Base-by-base conservation (phyloP, 2,329 filamentous ascomycete genomes). In the Ambrosiella xylebori region DNA sequence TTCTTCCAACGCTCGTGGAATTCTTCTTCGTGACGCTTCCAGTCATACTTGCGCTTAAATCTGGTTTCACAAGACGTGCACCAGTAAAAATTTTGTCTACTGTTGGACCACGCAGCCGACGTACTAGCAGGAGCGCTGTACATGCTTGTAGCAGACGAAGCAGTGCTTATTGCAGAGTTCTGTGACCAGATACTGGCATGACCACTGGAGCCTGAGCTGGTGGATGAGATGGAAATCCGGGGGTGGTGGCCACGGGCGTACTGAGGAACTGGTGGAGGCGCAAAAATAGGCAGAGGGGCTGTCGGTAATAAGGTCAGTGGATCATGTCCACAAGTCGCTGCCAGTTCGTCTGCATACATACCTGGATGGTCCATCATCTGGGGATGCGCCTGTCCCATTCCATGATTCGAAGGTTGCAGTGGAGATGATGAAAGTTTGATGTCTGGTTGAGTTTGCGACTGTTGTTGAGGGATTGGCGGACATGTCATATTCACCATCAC, bases 21-120 rank as follows among this genome's bases (percentile, higher is more conserved):
- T 67, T 83, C 80, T 64, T 84, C 81, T 66, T 85, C 80, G 67
- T 85, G 82, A 38, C 79, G 76, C 67, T 83, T 83, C 82, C 78
- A 85, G 66, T 84, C 80, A 62, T 82, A 81, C 65, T 84, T 84
- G 62, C 80, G 76, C 70, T 81, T 81, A 65, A 84, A 81, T 51
- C 79, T 81, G 54, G 81, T 82, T 66, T 84, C 80, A 67, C 74
- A 78, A 15, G 74, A 76, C 3, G 76, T 78, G 64, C 76, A 78
- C 75, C 75, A 78, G 66, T 78, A 78, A 36, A 76, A 73, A 61
- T 77, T 76, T 52, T 70, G 70, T 64, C 61, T 53, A 36, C 47
- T 59, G 44, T 61, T 60, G n/a, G 61, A 56, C 61, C 61, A 61
- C 17, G 59, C 52, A 12, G 61, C 57, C 38, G 57, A 47, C 19